Conservation (phyloP, 345 rosid genomes). For the Syzygium grande region DNA sequence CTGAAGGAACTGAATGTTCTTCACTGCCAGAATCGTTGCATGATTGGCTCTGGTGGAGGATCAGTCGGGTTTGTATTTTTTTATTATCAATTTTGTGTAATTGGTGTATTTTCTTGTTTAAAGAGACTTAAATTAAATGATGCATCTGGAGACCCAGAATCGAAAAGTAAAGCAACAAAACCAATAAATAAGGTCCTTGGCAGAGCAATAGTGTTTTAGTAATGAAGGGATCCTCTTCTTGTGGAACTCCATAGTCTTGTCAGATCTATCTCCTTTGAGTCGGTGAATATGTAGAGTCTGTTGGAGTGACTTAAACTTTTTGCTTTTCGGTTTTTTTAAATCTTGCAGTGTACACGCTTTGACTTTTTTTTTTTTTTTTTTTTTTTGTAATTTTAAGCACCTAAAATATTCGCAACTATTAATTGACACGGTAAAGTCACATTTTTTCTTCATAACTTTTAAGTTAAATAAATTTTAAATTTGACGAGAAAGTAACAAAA, state of each 20-base stretch:
- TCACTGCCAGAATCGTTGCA: constrained; percentile 77
- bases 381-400: background rate
- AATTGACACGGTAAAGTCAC: background rate
- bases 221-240: background rate
- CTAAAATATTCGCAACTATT: background rate
- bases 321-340: background rate
- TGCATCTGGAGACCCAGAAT: background rate
- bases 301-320: background rate
- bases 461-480: background rate
- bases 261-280: background rate
- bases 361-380: background rate
- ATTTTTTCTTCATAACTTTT: background rate
- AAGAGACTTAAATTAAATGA: background rate
- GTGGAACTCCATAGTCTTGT: background rate
- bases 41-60: constrained; percentile 94
- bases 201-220: background rate
- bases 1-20: constrained; percentile 61
- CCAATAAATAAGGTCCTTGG: background rate
- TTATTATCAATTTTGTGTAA: background rate
- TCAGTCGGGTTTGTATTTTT: constrained; percentile 80
- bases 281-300: background rate
- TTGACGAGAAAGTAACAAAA: background rate
- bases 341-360: background rate
- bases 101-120: background rate
- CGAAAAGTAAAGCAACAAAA: background rate